A percentile compares a stretch with the other conserved stretches of the same genome.
phyloP scores from a whole-genome alignment of 306 rosid species.

The Acmispon strigosus region DNA sequence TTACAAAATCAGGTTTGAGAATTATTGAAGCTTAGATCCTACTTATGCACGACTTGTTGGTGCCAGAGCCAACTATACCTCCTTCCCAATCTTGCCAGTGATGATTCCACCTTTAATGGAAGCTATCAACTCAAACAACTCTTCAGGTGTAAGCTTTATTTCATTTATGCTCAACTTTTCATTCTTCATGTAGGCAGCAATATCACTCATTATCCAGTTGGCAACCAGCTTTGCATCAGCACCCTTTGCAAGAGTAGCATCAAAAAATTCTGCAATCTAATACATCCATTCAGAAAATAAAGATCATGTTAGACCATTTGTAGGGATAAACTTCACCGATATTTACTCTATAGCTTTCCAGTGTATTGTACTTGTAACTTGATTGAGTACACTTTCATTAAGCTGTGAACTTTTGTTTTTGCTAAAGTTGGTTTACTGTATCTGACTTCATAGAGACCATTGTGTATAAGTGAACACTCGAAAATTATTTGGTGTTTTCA shows the following conservation, averaged over 20 bases:
- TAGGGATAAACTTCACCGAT: neutral
- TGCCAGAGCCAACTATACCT: slow-evolving; percentile 41
- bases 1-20: too few species aligned
- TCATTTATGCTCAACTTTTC: slow-evolving; percentile 74
- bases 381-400: slow-evolving; percentile 8
- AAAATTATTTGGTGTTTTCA: neutral
- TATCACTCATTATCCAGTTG: slow-evolving; percentile 96
- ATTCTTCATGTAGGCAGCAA: slow-evolving; percentile 85
- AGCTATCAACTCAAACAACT: slow-evolving; percentile 79
- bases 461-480: neutral
- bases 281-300: slow-evolving; percentile 24
- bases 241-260: slow-evolving; percentile 69
- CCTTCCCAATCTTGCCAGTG: slow-evolving; percentile 95
- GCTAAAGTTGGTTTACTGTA: neutral
- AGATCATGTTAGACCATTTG: slow-evolving; percentile 15
- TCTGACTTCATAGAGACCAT: neutral
- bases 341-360: neutral
- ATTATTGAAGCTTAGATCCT: too few species aligned
- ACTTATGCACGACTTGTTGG: too few species aligned
- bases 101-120: slow-evolving; percentile 69
- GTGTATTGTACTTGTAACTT: neutral
- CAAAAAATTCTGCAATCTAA: slow-evolving; percentile 81
- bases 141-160: slow-evolving; percentile 71
- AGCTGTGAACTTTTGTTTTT: neutral
- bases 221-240: slow-evolving; percentile 83